Conservation (phyloP, 2,329 filamentous ascomycete species). For the Phialocephala subalpina region DNA sequence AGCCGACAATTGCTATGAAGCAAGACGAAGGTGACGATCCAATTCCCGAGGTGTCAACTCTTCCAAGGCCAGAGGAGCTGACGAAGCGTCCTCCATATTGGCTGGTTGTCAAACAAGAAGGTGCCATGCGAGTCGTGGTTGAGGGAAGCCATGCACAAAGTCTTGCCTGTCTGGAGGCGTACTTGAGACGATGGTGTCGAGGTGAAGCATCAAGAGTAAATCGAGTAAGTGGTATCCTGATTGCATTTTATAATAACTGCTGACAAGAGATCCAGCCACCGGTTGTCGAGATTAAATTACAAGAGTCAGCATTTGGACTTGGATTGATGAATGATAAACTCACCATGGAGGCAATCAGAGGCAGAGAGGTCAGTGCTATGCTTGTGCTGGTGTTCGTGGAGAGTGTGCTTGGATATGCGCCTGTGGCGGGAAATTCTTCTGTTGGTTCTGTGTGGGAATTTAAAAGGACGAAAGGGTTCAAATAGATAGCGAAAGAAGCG, state of each 20-base stretch:
- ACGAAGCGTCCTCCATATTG: constrained; percentile 57
- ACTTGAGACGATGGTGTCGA: constrained; percentile 56
- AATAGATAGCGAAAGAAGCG: constrained; percentile 15
- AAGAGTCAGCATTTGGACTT: constrained; percentile 55
- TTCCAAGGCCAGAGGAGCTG: constrained; percentile 58
- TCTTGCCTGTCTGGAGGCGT: constrained; percentile 53
- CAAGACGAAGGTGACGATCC: constrained; percentile 43
- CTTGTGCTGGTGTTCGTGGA: constrained; percentile 56
- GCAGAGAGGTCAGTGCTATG: constrained; percentile 51
- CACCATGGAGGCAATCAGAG: constrained; percentile 47
- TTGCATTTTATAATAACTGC: not conserved
- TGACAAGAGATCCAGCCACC: constrained; percentile 48
- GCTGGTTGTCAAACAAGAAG: constrained; percentile 48
- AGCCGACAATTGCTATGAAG: constrained; percentile 43
- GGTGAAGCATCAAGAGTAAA: constrained; percentile 50
- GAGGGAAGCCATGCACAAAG: constrained; percentile 57
- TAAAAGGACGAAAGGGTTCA: constrained; percentile 35
- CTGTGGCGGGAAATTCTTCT: constrained; percentile 43
- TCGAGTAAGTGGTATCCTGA: constrained; percentile 41
- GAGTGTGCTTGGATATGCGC: constrained; percentile 54
- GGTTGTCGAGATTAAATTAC: constrained; percentile 50
- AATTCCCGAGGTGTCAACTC: constrained; percentile 50
- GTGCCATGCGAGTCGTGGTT: constrained; percentile 48
- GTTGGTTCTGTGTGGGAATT: constrained; percentile 46
- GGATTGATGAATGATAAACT: constrained; percentile 54